phyloP scores from a whole-genome alignment of 805 yeast species.

The Blastobotrys attinorum region DNA sequence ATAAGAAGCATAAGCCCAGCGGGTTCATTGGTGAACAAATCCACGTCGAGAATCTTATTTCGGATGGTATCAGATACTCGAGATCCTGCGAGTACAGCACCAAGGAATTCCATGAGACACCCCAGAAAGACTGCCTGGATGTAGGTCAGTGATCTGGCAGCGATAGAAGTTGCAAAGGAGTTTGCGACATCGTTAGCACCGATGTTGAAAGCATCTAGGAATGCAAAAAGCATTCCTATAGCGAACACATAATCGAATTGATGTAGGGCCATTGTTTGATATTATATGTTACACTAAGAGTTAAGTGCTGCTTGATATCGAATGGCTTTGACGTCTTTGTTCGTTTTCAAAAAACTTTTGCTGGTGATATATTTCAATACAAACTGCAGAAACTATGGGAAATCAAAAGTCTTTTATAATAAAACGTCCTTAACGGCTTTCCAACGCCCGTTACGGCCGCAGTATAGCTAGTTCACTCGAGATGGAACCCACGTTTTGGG shows the following conservation, averaged over 20 bases:
- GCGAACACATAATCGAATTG: slow-evolving; percentile 63
- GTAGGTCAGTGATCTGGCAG: slow-evolving; percentile 59
- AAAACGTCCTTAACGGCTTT: too few relatives aligned
- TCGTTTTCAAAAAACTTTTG: too few relatives aligned
- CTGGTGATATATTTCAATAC: too few relatives aligned
- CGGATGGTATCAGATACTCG: slow-evolving; percentile 69
- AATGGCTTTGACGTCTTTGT: too few relatives aligned
- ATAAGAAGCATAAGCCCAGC: slow-evolving; percentile 68
- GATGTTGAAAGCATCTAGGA: slow-evolving; percentile 55
- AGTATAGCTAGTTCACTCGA: too few relatives aligned
- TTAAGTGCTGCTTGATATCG: background rate
- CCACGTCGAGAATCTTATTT: slow-evolving; percentile 50
- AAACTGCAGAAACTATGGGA: too few relatives aligned
- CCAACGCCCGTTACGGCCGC: too few relatives aligned
- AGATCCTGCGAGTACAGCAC: slow-evolving; percentile 67
- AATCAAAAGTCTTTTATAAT: too few relatives aligned
- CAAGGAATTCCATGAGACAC: slow-evolving; percentile 62
- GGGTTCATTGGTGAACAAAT: slow-evolving; percentile 44
- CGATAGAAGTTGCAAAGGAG: slow-evolving; percentile 69
- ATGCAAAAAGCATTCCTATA: slow-evolving; percentile 59
- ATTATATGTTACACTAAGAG: background rate
- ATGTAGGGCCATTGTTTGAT: slow-evolving; percentile 9
- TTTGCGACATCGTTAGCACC: slow-evolving; percentile 71
- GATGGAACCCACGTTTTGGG: too few relatives aligned
- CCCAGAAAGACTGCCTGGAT: slow-evolving; percentile 74